Percentiles rank a stretch among this genome's conserved stretches.
Conservation (phyloP, 2,329 filamentous ascomycete genomes). For the Drechmeria coniospora region DNA sequence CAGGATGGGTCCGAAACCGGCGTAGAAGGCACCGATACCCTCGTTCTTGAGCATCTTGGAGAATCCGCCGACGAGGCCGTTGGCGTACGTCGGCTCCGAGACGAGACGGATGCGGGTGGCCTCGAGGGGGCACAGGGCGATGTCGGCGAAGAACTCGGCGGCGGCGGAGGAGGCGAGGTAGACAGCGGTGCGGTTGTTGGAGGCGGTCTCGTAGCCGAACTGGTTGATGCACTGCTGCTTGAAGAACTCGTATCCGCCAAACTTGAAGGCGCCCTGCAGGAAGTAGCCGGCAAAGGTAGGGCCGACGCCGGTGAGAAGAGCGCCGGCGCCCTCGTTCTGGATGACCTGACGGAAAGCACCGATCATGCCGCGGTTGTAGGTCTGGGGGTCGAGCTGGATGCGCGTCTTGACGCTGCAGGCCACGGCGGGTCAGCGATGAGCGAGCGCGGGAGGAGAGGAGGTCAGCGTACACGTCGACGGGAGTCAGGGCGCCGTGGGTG, state of each 20-base stretch:
- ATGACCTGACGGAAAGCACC: constrained; percentile 80
- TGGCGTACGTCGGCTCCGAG: constrained; percentile 73
- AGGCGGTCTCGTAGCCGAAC: constrained; percentile 62
- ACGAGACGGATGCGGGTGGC: constrained; percentile 89
- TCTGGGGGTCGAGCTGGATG: constrained; percentile 81
- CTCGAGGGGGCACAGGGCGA: constrained; percentile 82
- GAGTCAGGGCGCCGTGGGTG: constrained; percentile 92
- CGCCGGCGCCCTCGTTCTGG: constrained; percentile 68
- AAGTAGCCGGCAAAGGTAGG: constrained; percentile 84
- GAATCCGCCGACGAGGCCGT: constrained; percentile 65
- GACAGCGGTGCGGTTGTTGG: constrained; percentile 65
- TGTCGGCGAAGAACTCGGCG: constrained; percentile 58
- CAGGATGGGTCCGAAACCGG: constrained; percentile 74
- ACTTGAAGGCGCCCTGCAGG: constrained; percentile 87
- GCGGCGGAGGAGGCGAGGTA: constrained; percentile 57
- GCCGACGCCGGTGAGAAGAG: constrained; percentile 72
- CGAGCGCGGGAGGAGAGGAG: background rate
- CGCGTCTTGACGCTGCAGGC: constrained; percentile 72
- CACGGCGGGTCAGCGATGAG: constrained; percentile 1
- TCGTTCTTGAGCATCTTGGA: constrained; percentile 70
- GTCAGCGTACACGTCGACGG: constrained; percentile 98
- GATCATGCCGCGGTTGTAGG: constrained; percentile 79
- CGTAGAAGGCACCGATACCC: constrained; percentile 78
- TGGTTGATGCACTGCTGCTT: constrained; percentile 78
- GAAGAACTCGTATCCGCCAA: constrained; percentile 92